phyloP scores from a whole-genome alignment of 352 stramenopile species.

The Phytopythium mirpurense region DNA sequence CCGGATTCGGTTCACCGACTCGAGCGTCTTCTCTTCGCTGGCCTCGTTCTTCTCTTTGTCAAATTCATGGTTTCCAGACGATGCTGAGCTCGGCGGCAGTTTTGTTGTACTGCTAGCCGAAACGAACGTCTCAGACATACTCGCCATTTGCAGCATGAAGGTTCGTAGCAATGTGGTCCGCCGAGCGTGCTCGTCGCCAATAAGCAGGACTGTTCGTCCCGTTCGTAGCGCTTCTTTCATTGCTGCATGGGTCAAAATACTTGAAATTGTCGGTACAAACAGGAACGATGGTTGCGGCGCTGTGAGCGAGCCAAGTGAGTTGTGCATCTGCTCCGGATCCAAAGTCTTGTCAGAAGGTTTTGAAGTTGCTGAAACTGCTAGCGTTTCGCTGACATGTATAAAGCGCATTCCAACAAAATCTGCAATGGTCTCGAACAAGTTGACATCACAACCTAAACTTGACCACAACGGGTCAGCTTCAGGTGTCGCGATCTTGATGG shows the following conservation, averaged over 20 bases:
- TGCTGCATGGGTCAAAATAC: constrained; percentile 32
- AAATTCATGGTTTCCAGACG: neutral
- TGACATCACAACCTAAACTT: constrained; percentile 14
- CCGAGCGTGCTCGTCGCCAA: constrained; percentile 22
- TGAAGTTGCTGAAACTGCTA: neutral
- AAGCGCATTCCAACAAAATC: constrained; percentile 27
- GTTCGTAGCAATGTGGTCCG: constrained; percentile 30
- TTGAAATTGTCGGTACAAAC: constrained; percentile 38
- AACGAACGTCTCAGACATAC: neutral
- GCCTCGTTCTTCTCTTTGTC: neutral
- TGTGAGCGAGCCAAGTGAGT: neutral
- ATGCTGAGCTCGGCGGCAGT: too few species aligned
- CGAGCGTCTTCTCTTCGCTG: constrained; percentile 16
- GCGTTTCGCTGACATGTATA: constrained; percentile 10
- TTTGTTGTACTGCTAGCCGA: neutral
- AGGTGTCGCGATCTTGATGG: constrained; percentile 25
- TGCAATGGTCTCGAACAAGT: constrained; percentile 35
- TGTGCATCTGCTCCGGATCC: neutral
- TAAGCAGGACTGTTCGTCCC: constrained; percentile 25
- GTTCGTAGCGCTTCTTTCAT: constrained; percentile 36
- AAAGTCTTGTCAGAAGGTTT: neutral
- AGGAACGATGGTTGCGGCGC: constrained; percentile 4
- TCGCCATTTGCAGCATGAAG: constrained; percentile 25
- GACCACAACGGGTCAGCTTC: constrained; percentile 23
- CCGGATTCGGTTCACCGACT: constrained; percentile 37